phyloP scores from a whole-genome alignment of 2,329 filamentous ascomycete species.

The Cladosporium austrohemisphaericum region DNA sequence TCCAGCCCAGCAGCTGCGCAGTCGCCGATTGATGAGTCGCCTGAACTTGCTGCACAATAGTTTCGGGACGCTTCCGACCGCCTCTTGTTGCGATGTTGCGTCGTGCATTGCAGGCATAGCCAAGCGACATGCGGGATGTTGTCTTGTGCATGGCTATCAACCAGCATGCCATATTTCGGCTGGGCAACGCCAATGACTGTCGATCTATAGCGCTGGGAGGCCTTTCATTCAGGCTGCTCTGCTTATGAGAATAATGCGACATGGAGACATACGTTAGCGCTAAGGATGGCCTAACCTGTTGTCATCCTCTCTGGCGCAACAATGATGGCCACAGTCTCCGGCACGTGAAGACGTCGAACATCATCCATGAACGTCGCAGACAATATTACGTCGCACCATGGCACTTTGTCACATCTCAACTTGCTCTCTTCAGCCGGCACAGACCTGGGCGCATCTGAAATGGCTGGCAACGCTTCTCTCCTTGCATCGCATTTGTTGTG shows the following conservation, averaged over 20 bases:
- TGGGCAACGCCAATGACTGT: constrained; percentile 8
- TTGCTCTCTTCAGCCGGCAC: background rate
- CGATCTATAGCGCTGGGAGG: constrained; percentile 11
- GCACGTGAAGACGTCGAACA: background rate
- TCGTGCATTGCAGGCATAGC: constrained; percentile 4
- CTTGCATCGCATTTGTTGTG: constrained; percentile 13
- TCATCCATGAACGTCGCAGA: constrained; percentile 1
- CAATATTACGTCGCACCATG: constrained; percentile 2
- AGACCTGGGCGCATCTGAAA: constrained; percentile 2
- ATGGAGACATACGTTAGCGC: background rate
- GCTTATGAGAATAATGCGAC: background rate
- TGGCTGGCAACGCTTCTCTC: constrained; percentile 12
- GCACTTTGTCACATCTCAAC: background rate
- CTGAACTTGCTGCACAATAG: background rate
- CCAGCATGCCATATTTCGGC: constrained; percentile 13
- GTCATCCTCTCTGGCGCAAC: no score
- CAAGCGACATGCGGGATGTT: constrained; percentile 13
- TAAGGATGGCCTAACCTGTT: no score
- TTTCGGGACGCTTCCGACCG: background rate
- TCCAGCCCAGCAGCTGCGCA: constrained; percentile 4
- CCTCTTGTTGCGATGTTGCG: constrained; percentile 5
- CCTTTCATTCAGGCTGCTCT: no score
- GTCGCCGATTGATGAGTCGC: constrained; percentile 1
- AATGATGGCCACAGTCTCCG: no score
- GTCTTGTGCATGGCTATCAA: constrained; percentile 14